Evolutionary conservation across 2,329 filamentous ascomycete genomes (phyloP).

Genomic region (Paecilomyces sp.): DNA sequence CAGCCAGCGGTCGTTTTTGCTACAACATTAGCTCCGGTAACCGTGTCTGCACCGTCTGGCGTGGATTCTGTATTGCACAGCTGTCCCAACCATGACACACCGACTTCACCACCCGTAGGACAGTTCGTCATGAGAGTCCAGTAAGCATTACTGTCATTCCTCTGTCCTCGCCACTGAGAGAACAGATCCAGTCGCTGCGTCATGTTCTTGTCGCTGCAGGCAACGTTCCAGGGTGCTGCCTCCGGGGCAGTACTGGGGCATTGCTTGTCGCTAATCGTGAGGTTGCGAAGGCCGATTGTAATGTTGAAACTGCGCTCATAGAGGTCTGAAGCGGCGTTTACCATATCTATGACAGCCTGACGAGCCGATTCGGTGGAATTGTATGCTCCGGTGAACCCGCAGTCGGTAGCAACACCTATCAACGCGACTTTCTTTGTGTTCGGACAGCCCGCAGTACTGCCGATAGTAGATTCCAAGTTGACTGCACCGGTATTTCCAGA

Average conservation of each 20-base stretch:
- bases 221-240: constrained; percentile 75
- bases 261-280: constrained; percentile 66
- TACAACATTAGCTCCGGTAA: constrained; percentile 84
- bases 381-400: constrained; percentile 73
- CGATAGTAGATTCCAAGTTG: constrained; percentile 72
- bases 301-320: constrained; percentile 95
- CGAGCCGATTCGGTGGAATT: constrained; percentile 57
- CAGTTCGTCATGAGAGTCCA: constrained; percentile 86
- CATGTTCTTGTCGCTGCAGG: constrained; percentile 56
- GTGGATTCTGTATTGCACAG: constrained; percentile 58
- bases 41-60: constrained; percentile 55
- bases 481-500: constrained; percentile 71
- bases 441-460: constrained; percentile 76
- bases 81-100: constrained; percentile 87
- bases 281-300: constrained; percentile 78
- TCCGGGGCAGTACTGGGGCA: constrained; percentile 65
- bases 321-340: constrained; percentile 79
- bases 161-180: constrained; percentile 76
- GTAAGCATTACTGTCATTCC: constrained; percentile 75
- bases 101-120: constrained; percentile 75
- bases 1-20: constrained; percentile 77
- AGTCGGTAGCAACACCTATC: constrained; percentile 88
- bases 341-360: constrained; percentile 69
- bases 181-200: constrained; percentile 77
- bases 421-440: constrained; percentile 85